A percentile compares a stretch with the other conserved stretches of the same genome.
These are phyloP conservation scores for Durio zibethinus DNA, from an alignment of 345 rosid species.

Conservation along the genomic window DNA sequence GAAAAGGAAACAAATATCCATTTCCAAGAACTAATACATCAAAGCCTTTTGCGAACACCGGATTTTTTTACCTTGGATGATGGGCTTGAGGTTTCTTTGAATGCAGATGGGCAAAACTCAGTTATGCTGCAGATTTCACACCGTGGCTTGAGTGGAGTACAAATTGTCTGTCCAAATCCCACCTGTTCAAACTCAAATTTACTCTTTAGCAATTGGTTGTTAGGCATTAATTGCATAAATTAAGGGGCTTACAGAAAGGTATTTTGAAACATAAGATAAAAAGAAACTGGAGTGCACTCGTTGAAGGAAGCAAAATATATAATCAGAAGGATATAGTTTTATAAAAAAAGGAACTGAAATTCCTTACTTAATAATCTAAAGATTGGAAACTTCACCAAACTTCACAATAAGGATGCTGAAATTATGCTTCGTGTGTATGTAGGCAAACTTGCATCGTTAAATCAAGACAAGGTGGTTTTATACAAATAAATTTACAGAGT, in stretches of 20 bases:
- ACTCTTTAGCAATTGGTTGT: not conserved
- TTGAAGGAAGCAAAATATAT: not conserved
- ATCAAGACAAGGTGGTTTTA: not conserved
- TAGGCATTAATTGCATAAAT: not conserved
- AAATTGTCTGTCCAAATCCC: constrained; percentile 88
- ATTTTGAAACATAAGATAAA: not conserved
- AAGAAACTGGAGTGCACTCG: not conserved
- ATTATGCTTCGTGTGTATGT: not conserved
- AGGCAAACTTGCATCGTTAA: not conserved
- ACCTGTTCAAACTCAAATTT: constrained; percentile 42
- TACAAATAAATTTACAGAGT: not conserved
- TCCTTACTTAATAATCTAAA: not conserved
- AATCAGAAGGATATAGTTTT: not conserved
- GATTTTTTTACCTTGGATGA: constrained; percentile 47
- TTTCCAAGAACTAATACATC: not conserved
- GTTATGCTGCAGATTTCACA: constrained; percentile 61
- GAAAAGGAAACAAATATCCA: not conserved
- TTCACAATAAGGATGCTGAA: not conserved
- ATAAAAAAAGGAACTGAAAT: not conserved
- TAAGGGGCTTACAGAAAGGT: not conserved
- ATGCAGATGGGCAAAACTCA: constrained; percentile 82
- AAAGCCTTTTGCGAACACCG: constrained; percentile 32
- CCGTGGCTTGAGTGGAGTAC: constrained; percentile 76
- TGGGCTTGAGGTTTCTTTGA: constrained; percentile 57
- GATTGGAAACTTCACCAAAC: not conserved